Conservation (phyloP, 2,329 filamentous ascomycete species). For the Calonectria multiphialidica region DNA sequence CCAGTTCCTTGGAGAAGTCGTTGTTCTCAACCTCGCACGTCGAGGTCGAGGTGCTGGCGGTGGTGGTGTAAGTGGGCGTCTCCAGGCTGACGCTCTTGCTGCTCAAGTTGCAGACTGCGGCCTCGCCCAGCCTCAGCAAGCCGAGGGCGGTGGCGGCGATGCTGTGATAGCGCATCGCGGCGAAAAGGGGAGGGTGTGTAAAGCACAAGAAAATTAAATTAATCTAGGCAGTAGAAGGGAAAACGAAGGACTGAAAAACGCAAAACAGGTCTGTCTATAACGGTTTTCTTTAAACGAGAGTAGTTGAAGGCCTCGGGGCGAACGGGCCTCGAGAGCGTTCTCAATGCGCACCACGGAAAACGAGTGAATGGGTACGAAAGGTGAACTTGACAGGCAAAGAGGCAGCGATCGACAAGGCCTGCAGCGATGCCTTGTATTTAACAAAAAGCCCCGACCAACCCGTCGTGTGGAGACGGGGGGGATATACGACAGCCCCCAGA, state of each 20-base stretch:
- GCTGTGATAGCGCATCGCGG: conserved; percentile 14
- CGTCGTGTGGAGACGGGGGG: not conserved
- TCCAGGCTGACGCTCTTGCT: not conserved
- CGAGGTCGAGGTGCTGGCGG: not conserved
- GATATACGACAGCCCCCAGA: not conserved
- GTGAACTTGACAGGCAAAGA: not conserved
- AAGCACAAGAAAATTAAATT: not conserved
- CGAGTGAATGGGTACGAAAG: not conserved
- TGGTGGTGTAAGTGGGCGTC: not conserved
- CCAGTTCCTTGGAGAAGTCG: not conserved
- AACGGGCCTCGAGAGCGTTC: not conserved
- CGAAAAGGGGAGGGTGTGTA: not conserved
- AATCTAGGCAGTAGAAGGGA: no score
- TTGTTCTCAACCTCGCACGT: not conserved
- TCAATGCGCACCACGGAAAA: not conserved
- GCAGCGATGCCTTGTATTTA: not conserved
- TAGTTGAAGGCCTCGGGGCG: not conserved
- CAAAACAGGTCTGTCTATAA: not conserved
- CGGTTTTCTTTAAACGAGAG: not conserved
- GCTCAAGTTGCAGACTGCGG: not conserved
- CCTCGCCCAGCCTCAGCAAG: conserved; percentile 11
- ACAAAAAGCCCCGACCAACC: not conserved
- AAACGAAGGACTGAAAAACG: not conserved
- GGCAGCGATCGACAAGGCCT: not conserved
- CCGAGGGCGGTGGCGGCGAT: conserved; percentile 13